phyloP scores from a whole-genome alignment of 2,329 filamentous ascomycete species.

The Cladosporium sp. region DNA sequence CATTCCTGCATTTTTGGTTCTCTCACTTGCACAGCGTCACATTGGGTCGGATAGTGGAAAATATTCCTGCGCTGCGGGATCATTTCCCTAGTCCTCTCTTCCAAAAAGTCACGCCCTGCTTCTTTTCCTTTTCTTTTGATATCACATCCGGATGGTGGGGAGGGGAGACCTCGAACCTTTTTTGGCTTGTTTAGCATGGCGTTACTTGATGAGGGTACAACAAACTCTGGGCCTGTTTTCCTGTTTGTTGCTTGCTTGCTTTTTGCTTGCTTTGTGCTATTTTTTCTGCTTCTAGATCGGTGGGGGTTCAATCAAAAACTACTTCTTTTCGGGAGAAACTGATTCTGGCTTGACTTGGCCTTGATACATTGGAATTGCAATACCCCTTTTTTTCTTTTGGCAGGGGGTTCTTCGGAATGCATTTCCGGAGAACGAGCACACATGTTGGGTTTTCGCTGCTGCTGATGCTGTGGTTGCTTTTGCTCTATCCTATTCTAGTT shows the following conservation, averaged over 20 bases:
- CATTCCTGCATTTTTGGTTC: neutral
- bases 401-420: too few species aligned
- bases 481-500: too few species aligned
- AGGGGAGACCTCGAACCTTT: neutral
- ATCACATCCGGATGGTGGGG: constrained; percentile 4
- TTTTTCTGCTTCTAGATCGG: neutral
- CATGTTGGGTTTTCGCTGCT: too few species aligned
- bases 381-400: too few species aligned
- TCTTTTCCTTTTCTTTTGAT: constrained; percentile 1
- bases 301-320: neutral
- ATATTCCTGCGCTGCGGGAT: too few species aligned
- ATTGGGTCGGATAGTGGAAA: too few species aligned
- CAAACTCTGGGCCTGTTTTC: neutral
- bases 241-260: neutral
- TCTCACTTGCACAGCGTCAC: too few species aligned
- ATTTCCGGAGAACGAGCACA: too few species aligned
- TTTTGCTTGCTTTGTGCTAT: neutral
- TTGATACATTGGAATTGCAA: too few species aligned
- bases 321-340: neutral
- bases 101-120: neutral
- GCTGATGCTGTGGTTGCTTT: too few species aligned
- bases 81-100: too few species aligned
- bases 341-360: too few species aligned
- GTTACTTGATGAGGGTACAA: neutral
- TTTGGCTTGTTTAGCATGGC: constrained; percentile 3